Evolutionary conservation across 192 early-diverging fungal species (phyloP).

Genomic region (Diversispora epigaea): DNA sequence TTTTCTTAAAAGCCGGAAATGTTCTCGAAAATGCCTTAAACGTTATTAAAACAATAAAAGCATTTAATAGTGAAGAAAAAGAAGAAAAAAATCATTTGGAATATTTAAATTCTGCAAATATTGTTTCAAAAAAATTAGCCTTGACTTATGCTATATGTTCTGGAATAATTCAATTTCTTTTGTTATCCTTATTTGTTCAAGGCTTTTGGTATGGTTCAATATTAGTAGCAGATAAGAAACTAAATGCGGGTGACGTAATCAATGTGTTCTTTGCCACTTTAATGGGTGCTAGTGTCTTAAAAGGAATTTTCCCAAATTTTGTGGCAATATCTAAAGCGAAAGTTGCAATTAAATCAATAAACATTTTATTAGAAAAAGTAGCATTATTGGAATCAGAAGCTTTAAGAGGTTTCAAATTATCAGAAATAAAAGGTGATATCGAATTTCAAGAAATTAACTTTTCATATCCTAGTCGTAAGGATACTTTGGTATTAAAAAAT

Average conservation of each 20-base stretch:
- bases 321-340: neutral
- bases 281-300: slow-evolving; percentile 4
- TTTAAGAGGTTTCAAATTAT: slow-evolving; percentile 25
- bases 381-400: slow-evolving; percentile 28
- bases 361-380: slow-evolving; percentile 22
- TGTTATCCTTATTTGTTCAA: slow-evolving; percentile 32
- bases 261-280: slow-evolving; percentile 19
- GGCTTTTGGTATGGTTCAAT: slow-evolving; percentile 27
- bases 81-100: slow-evolving; percentile 24
- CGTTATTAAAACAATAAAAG: slow-evolving; percentile 19
- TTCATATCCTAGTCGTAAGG: slow-evolving; percentile 28
- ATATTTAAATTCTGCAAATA: slow-evolving; percentile 10
- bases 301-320: slow-evolving; percentile 1
- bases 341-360: slow-evolving; percentile 14
- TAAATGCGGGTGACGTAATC: slow-evolving; percentile 15
- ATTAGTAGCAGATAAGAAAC: slow-evolving; percentile 4
- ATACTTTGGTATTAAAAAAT: slow-evolving; percentile 26
- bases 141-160: slow-evolving; percentile 6
- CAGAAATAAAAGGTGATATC: slow-evolving; percentile 20
- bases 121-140: neutral
- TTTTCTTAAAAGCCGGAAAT: slow-evolving; percentile 27
- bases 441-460: slow-evolving; percentile 27
- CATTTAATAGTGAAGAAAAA: slow-evolving; percentile 30
- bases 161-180: slow-evolving; percentile 22
- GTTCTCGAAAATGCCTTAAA: slow-evolving; percentile 20